These are phyloP conservation scores for Ambrosiella beaveri DNA, from an alignment of 2,329 filamentous ascomycete genomes.

Conservation along the genomic window DNA sequence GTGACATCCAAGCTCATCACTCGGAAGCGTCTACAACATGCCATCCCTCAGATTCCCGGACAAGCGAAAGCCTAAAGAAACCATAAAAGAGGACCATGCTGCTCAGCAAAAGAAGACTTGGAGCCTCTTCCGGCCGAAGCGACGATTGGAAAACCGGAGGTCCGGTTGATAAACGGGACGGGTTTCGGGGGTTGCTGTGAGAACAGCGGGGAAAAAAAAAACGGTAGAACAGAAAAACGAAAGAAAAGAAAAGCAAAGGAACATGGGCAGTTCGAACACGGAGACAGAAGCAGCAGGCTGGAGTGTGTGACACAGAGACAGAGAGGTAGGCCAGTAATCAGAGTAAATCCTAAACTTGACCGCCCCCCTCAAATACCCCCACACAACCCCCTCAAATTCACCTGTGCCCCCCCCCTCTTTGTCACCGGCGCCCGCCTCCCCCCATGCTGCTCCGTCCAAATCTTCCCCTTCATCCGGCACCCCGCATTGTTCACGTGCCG, in stretches of 20 bases:
- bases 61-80: neutral
- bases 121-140: neutral
- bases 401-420: neutral
- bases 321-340: too few relatives aligned
- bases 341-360: too few relatives aligned
- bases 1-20: neutral
- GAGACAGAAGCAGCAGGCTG: too few relatives aligned
- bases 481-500: neutral
- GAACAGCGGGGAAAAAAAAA: too few relatives aligned
- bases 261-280: too few relatives aligned
- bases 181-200: too few relatives aligned
- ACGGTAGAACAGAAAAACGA: too few relatives aligned
- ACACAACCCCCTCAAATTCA: too few relatives aligned
- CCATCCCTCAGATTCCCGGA: neutral
- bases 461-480: neutral
- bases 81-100: neutral
- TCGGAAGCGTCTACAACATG: neutral
- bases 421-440: neutral
- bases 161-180: neutral
- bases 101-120: too few relatives aligned
- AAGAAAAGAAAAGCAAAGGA: too few relatives aligned
- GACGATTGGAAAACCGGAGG: neutral
- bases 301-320: too few relatives aligned
- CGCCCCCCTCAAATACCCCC: too few relatives aligned
- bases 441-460: slow-evolving; percentile 3